Conservation (phyloP, 225 moss, liverwort and hornwort genomes). For the Polytrichum formosum region DNA sequence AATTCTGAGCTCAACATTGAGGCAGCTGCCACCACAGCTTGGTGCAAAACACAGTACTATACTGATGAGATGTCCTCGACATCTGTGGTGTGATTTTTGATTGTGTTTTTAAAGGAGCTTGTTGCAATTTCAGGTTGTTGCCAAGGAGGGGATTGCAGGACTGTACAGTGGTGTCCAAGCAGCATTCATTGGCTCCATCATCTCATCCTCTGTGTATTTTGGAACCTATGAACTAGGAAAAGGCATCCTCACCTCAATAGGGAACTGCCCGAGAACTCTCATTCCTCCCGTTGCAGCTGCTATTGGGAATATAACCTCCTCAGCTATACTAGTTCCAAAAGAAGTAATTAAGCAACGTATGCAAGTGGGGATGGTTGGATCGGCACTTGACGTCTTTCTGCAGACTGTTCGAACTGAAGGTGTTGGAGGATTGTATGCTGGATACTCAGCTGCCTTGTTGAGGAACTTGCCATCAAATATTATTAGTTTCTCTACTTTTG, state of each 20-base stretch:
- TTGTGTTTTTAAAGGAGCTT: no score
- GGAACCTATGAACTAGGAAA: constrained; percentile 81
- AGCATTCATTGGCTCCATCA: constrained; percentile 72
- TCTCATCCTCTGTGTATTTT: constrained; percentile 77
- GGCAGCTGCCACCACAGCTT: no score
- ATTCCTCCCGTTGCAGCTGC: constrained; percentile 77
- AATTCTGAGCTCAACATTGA: no score
- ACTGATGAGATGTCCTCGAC: no score
- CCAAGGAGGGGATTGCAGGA: constrained; percentile 69
- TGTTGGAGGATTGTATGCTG: constrained; percentile 65
- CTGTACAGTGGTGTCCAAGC: constrained; percentile 75
- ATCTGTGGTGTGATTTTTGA: no score
- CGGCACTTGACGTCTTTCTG: constrained; percentile 51
- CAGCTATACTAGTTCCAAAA: constrained; percentile 73
- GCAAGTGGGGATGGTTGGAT: constrained; percentile 69
- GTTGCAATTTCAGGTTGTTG: constrained; percentile 46
- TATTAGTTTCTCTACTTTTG: constrained; percentile 84
- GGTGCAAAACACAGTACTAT: no score
- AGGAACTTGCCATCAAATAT: constrained; percentile 77
- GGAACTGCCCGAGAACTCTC: constrained; percentile 54
- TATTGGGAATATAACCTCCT: constrained; percentile 75
- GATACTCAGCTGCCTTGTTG: constrained; percentile 74
- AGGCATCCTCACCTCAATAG: constrained; percentile 61
- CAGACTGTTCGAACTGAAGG: constrained; percentile 64
- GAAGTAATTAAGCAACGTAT: constrained; percentile 81